A percentile compares a stretch with the other conserved stretches of the same genome.
These are phyloP conservation scores for Paraphoma sp. DNA, from an alignment of 2,329 filamentous ascomycete species.

Conservation along the genomic window DNA sequence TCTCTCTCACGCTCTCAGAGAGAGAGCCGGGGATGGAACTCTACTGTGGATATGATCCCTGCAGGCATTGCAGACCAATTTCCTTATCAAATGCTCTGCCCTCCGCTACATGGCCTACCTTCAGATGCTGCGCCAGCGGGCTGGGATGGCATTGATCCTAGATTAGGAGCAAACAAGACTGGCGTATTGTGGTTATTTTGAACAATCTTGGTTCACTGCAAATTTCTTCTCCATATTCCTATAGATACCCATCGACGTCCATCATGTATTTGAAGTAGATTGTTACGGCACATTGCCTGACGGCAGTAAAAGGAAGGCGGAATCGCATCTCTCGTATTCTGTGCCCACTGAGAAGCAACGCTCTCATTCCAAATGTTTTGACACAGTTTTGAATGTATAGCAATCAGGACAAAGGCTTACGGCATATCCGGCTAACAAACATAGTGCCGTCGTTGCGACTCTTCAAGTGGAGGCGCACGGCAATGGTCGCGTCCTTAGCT, in stretches of 20 bases:
- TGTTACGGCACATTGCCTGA: no score
- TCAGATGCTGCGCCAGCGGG: neutral
- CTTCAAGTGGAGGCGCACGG: no score
- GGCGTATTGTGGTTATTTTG: constrained; percentile 3
- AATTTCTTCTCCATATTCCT: neutral
- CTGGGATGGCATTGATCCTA: neutral
- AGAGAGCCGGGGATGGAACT: neutral
- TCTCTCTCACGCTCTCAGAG: neutral
- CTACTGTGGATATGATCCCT: constrained; percentile 9
- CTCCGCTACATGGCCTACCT: neutral
- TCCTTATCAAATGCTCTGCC: constrained; percentile 31
- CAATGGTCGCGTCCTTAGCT: no score
- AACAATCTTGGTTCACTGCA: neutral
- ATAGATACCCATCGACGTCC: neutral
- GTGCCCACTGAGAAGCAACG: no score
- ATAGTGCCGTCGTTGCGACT: no score
- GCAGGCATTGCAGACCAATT: constrained; percentile 11
- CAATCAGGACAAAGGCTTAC: no score
- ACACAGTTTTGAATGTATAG: no score
- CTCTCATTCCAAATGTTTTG: no score
- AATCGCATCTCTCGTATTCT: no score
- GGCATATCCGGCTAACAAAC: no score
- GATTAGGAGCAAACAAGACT: neutral
- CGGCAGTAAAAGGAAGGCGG: no score
- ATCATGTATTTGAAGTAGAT: no score